Base-by-base conservation (phyloP, 2,329 filamentous ascomycete genomes). In the Daldinia sp. region DNA sequence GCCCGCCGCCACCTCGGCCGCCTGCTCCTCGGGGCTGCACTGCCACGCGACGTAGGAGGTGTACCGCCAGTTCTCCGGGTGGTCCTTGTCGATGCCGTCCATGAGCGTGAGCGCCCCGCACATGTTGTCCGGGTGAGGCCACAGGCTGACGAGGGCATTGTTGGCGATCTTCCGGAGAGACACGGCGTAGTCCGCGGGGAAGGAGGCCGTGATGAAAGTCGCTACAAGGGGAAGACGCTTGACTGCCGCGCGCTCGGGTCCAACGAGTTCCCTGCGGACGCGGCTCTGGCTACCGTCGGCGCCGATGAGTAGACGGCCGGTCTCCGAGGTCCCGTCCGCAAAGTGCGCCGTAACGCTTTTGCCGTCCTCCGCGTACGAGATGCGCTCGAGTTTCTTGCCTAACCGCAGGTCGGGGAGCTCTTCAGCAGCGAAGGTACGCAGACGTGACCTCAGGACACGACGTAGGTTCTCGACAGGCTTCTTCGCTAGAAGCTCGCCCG, bases 41-140 rank as follows among this genome's bases (percentile, higher is more conserved):
- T 60, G 69, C 81, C 82, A 84, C 10, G 82, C 84, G 57, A 85
- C 81, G 72, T 85, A 85, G 75, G 82, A 84, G 74, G 82, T 82
- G 69, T 84, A 84, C 3, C 78, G 79, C 82, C 82, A 83, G 4
- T 74, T 75, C 23, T 81, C 80, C 1, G 82, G 82, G 9, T 78
- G 72, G 18, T 79, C 73, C 13, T 76, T 68, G 50, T 80, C 76
- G 2, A 78, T 74, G 4, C 76, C 81, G 69, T 83, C 79, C 33
- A 84, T 81, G 65, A 81, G 76, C n/a, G 80, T 80, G 58, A 86
- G 82, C 75, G 84, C 83, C 18, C 80, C 79, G 63, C 85, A 82
- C 30, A 78, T 76, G 57, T 82, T 80, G 20, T 77, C 76, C 4
- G 84, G 84, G 68, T 86, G 82, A 6, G 81, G 77, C 3, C 79